Conservation (phyloP, 2,329 filamentous ascomycete species). For the Amauroascus verrucosus region DNA sequence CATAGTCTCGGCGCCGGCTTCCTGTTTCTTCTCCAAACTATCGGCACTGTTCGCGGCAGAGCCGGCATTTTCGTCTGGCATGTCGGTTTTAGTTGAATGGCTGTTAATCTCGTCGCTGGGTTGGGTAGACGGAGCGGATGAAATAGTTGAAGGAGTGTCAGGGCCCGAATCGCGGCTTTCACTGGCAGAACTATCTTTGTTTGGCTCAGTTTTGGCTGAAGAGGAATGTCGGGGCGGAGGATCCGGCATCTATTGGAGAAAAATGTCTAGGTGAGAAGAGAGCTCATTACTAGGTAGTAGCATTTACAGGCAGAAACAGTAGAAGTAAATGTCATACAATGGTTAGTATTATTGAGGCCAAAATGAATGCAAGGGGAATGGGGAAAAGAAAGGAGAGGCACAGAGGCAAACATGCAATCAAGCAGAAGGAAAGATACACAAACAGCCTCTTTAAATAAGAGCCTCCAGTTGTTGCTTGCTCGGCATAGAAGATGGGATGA, state of each 20-base stretch:
- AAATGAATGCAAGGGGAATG: background rate
- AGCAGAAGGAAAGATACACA: background rate
- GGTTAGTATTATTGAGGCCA: background rate
- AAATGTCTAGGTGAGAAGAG: background rate
- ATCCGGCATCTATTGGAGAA: conserved; percentile 8
- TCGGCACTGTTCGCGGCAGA: conserved; percentile 16
- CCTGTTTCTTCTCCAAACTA: conserved; percentile 24
- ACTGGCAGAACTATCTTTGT: background rate
- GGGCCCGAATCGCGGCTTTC: conserved; percentile 18
- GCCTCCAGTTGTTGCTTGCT: background rate
- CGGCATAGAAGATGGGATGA: background rate
- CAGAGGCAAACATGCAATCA: background rate
- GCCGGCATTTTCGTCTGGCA: conserved; percentile 24
- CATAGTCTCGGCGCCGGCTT: conserved; percentile 23
- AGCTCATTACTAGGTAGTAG: background rate
- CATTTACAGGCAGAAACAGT: background rate
- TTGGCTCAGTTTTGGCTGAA: background rate
- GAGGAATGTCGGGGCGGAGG: background rate
- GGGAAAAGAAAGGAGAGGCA: background rate
- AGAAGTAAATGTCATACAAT: background rate
- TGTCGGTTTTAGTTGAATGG: conserved; percentile 15
- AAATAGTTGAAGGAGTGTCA: conserved; percentile 19
- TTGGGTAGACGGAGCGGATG: conserved; percentile 21
- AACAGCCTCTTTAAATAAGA: background rate
- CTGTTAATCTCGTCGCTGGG: conserved; percentile 13